These are phyloP conservation scores for Hericium coralloides DNA, from an alignment of 768 basidiomycete genomes.

Conservation along the genomic window DNA sequence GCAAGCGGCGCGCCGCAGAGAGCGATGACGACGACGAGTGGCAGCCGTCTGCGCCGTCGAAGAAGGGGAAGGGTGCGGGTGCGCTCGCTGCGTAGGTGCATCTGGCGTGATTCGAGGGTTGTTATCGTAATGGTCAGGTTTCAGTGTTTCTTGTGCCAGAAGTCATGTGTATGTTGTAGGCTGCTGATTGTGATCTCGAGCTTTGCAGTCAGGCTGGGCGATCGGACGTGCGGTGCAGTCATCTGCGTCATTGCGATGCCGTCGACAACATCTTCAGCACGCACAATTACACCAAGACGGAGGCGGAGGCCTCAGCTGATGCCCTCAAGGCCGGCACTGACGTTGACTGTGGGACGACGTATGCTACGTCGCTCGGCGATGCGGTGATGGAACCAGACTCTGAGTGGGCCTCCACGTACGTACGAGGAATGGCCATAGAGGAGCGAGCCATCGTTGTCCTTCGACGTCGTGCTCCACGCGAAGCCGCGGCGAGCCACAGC, in stretches of 20 bases:
- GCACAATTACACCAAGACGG: conserved; percentile 38
- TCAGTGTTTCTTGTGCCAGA: too few relatives aligned
- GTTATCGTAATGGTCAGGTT: too few relatives aligned
- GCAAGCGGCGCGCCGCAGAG: conserved; percentile 14
- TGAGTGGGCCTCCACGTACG: conserved; percentile 11
- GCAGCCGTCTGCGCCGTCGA: conserved; percentile 2
- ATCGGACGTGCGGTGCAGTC: too few relatives aligned
- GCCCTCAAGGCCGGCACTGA: conserved; percentile 46
- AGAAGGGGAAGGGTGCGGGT: neutral
- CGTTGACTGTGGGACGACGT: conserved; percentile 45
- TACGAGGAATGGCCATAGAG: too few relatives aligned
- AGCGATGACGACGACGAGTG: neutral
- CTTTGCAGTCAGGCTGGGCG: too few relatives aligned
- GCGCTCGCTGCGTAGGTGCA: too few relatives aligned
- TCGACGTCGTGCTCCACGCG: too few relatives aligned
- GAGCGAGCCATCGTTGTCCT: too few relatives aligned
- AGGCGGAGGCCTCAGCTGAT: conserved; percentile 38
- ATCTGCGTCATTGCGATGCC: conserved; percentile 36
- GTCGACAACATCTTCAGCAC: conserved; percentile 40
- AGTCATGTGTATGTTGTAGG: too few relatives aligned
- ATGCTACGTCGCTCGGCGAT: conserved; percentile 33
- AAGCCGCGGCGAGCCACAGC: too few relatives aligned
- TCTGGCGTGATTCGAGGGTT: too few relatives aligned
- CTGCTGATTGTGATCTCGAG: too few relatives aligned
- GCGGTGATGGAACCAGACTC: conserved; percentile 39